Base-by-base conservation (phyloP, 257 asterid genomes). In the Jacaranda mimosifolia region DNA sequence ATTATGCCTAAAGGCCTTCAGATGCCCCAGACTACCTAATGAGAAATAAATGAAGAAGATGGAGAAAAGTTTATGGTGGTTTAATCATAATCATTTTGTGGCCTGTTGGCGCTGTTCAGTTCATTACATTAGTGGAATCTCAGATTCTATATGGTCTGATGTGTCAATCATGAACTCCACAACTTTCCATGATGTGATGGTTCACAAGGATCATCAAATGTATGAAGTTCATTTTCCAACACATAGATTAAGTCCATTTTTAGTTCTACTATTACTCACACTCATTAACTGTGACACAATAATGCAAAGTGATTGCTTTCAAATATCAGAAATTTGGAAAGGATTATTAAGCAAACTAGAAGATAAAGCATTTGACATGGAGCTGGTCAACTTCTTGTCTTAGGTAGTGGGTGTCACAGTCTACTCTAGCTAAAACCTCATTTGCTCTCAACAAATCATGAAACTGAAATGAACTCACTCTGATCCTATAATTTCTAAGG, bases 311-410 rank as follows among this genome's bases (percentile, higher is more conserved):
- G 18, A 69, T 18, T 2, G 14, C 18, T 57, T 57, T 46, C 38
- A n/a, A 46, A 48, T 3, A 7, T 45, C 18, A n/a, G 59, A 19
- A 13, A 51, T 36, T 26, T 14, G 14, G 62, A 11, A 71, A 51
- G 15, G 39, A 55, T 3, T n/a, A 56, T 66, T 60, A 9, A 53
- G 74, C 53, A 14, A 72, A 65, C 49, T 45, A 64, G 68, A 53
- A 72, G 17, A 35, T 18, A 58, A 58, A 7, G 6, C 59, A 70
- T 32, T 32, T 14, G 13, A 57, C 38, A 35, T 63, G 19, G 64
- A 63, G 45, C 77, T 56, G 78, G 63, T 55, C 73, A 58, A 53
- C 71, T 60, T 77, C 43, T 53, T 38, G 39, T 9, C 69, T 32
- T 59, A 42, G 48, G 46, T n/a, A 17, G 81, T 38, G 57, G 11